A percentile compares a stretch with the other conserved stretches of the same genome.
phyloP scores from a whole-genome alignment of 1,139 yeast genomes.

The Suzukiozyma palmioleophila region DNA sequence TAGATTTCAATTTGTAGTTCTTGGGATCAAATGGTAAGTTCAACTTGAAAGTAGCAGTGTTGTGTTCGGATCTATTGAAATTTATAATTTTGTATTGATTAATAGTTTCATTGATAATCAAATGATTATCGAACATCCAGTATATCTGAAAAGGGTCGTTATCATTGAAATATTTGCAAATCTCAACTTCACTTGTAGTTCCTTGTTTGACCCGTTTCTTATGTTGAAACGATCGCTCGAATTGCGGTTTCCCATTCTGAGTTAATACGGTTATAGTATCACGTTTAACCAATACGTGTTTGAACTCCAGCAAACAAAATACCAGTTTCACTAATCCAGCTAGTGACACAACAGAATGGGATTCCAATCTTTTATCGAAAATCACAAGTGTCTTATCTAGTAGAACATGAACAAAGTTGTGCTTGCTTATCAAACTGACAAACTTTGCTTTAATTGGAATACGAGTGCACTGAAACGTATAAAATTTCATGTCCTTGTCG shows the following conservation, averaged over 20 bases:
- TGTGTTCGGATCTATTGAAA: constrained; percentile 5
- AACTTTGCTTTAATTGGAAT: neutral
- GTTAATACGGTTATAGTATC: neutral
- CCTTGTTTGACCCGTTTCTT: neutral
- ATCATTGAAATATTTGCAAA: constrained; percentile 7
- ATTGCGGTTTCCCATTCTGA: neutral
- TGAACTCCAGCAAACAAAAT: neutral
- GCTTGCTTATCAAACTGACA: neutral
- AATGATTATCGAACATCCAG: constrained; percentile 9
- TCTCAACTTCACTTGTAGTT: neutral
- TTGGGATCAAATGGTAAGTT: neutral
- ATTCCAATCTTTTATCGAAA: neutral
- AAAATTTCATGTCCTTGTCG: neutral
- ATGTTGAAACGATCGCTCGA: neutral
- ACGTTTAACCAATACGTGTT: neutral
- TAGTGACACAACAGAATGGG: neutral
- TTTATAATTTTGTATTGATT: constrained; percentile 7
- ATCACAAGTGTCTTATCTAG: neutral
- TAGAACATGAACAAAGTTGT: neutral
- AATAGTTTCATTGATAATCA: constrained; percentile 8
- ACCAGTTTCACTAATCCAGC: neutral
- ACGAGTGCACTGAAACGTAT: neutral
- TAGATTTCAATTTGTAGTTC: neutral
- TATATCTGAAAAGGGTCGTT: constrained; percentile 10
- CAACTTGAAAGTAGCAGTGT: neutral